Conservation (phyloP, 2,329 filamentous ascomycete genomes). For the Trichophyton equinum region DNA sequence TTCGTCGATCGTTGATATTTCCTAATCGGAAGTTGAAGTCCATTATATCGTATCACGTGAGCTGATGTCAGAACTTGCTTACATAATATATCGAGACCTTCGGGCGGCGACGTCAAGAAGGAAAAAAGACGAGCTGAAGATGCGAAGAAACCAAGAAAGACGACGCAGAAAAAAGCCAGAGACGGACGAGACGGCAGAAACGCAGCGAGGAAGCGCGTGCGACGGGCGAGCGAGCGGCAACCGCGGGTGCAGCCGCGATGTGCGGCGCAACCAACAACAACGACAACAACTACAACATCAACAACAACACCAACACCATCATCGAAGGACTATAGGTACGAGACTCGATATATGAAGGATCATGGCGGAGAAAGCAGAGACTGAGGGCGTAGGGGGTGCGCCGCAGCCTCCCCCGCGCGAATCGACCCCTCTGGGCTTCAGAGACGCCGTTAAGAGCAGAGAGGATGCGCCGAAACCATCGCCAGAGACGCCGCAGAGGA, state of each 20-base stretch:
- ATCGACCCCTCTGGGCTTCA: not conserved
- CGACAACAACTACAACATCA: too few species aligned
- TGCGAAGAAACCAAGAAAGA: not conserved
- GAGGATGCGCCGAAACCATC: constrained; percentile 42
- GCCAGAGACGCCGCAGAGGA: constrained; percentile 62
- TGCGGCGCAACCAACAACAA: too few species aligned
- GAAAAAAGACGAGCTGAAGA: not conserved
- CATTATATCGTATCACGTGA: not conserved
- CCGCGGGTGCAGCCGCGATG: too few species aligned
- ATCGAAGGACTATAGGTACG: not conserved
- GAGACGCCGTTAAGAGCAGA: not conserved
- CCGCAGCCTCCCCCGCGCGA: not conserved
- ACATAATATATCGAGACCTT: not conserved
- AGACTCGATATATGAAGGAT: not conserved
- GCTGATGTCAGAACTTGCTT: not conserved
- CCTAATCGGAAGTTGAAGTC: not conserved
- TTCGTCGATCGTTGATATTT: not conserved
- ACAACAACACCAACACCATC: too few species aligned
- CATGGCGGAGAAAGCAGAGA: not conserved
- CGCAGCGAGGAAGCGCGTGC: too few species aligned
- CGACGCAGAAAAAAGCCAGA: too few species aligned
- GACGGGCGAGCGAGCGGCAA: too few species aligned
- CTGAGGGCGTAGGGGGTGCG: not conserved
- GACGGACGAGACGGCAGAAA: too few species aligned
- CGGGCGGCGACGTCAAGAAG: not conserved